Percentiles rank a stretch among this genome's conserved stretches.
phyloP scores from a whole-genome alignment of 768 basidiomycete species.

The Kwoniella sp. region DNA sequence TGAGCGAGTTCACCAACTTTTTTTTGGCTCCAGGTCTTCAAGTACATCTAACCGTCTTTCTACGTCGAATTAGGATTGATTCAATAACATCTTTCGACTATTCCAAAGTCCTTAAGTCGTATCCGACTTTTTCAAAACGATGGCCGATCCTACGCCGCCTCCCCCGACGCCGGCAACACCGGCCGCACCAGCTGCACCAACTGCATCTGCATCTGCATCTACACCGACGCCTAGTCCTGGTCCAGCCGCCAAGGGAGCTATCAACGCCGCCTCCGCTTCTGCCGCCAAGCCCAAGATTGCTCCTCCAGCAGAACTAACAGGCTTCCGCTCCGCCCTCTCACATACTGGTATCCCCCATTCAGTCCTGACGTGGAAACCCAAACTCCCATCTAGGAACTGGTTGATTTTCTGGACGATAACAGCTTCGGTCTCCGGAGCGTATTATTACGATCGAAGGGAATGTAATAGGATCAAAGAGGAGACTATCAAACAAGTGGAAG shows the following conservation, averaged over 20 bases:
- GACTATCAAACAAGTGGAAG: slow-evolving; percentile 77
- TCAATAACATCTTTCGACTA: too few relatives aligned
- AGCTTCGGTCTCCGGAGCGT: slow-evolving; percentile 70
- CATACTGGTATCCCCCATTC: slow-evolving; percentile 66
- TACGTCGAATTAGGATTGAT: too few relatives aligned
- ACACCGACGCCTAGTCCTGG: slow-evolving; percentile 1
- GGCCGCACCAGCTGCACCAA: slow-evolving; percentile 14
- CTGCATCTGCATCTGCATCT: not conserved
- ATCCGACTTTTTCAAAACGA: not conserved
- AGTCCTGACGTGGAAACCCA: slow-evolving; percentile 81
- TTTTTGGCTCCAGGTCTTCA: not conserved
- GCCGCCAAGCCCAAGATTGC: slow-evolving; percentile 6
- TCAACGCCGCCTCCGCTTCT: not conserved
- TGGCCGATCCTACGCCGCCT: slow-evolving; percentile 11
- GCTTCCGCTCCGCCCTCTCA: slow-evolving; percentile 50
- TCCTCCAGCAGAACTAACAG: slow-evolving; percentile 36
- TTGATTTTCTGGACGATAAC: slow-evolving; percentile 90
- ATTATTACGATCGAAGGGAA: slow-evolving; percentile 76
- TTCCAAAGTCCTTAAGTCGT: too few relatives aligned
- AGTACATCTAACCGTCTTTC: too few relatives aligned
- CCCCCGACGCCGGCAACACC: slow-evolving; percentile 6
- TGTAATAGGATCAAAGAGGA: slow-evolving; percentile 74
- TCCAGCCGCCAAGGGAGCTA: slow-evolving; percentile 6
- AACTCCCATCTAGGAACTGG: slow-evolving; percentile 89
- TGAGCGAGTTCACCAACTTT: not conserved